Conservation (phyloP, 805 yeast genomes). For the Kodamaea kaohsiungensis region DNA sequence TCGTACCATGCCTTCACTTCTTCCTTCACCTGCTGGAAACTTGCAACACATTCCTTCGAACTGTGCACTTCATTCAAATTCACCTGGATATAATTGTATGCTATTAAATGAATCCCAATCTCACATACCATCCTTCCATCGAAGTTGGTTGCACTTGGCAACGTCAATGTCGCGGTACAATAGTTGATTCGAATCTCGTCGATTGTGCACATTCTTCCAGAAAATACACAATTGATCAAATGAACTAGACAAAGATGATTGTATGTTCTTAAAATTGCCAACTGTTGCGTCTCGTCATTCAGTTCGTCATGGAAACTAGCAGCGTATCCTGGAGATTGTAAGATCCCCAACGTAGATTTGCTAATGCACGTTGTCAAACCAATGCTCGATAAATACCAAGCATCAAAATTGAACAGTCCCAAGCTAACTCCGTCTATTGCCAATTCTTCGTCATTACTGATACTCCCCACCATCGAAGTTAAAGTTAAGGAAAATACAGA, state of each 20-base stretch:
- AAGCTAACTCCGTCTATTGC: conserved; percentile 25
- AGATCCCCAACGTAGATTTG: conserved; percentile 46
- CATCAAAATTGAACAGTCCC: conserved; percentile 50
- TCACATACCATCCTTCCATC: conserved; percentile 85
- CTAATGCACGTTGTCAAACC: conserved; percentile 66
- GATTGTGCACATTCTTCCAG: conserved; percentile 64
- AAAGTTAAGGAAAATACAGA: conserved; percentile 66
- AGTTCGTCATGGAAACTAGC: conserved; percentile 34
- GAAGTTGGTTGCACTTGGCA: conserved; percentile 67
- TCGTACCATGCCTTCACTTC: conserved; percentile 63
- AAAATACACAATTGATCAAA: conserved; percentile 60
- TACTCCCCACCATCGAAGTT: conserved; percentile 38
- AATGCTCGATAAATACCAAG: conserved; percentile 67
- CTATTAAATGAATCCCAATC: conserved; percentile 57
- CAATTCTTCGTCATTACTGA: conserved; percentile 9
- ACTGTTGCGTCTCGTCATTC: conserved; percentile 48
- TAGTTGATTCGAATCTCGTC: conserved; percentile 61
- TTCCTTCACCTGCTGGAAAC: conserved; percentile 37
- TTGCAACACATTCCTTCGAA: conserved; percentile 3
- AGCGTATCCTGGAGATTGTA: conserved; percentile 21
- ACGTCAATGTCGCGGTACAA: conserved; percentile 57
- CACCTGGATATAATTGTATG: conserved; percentile 57
- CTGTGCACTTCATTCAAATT: conserved; percentile 11
- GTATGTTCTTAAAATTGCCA: conserved; percentile 65
- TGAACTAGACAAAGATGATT: conserved; percentile 72